Evolutionary conservation across 352 stramenopile species (phyloP), one percentile per base, ranked within the genome.

Genomic region (Phytopythium aichiense): DNA sequence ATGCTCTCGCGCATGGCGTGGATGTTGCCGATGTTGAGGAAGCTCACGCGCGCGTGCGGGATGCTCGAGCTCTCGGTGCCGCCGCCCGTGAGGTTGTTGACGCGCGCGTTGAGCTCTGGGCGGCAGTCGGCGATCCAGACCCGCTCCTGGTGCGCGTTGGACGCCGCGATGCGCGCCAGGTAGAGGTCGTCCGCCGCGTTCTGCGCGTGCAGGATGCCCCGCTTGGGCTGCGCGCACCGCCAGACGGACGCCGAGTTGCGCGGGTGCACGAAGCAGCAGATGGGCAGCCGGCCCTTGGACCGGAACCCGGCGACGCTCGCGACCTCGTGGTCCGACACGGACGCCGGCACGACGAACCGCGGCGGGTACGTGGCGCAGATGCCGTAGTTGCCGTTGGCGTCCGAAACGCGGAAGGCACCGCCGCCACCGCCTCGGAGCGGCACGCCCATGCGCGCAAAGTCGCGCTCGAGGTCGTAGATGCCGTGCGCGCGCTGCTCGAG

Each of bases 11-110:
- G 86, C 83, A 98, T 95, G 9, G 87, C 89, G 64, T 98, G 92
- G 60, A 98, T 98, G 71, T 98, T 97, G 18, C 85, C 86, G 58
- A 98, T 97, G 66, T 96, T 91, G 18, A 97, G 74, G 61, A 96
- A 97, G 11, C 70, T 85, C 46, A 98, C 72, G 11, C 66, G 76
- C 8, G 84, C 82, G 52, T 96, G 91, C 15, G 74, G 67, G 16
- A 90, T 73, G 54, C 68, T 92, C 7, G 77, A 76, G 58, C 88
- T 96, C 61, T 98, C 92, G 2, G 84, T 96, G 45, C 92, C 92
- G 12, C 92, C 93, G 38, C 92, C 92, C 0, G 87, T 95, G 42
- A 96, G 68, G 46, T 92, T 93, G 65, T 98, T 98, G 30, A 88
- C 89, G 16, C 87, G 77, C 4, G 92, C 88, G 61, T 97, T 97